These are phyloP conservation scores for Penicillium paxilli DNA, from an alignment of 495 filamentous ascomycete genomes.

Conservation along the genomic window DNA sequence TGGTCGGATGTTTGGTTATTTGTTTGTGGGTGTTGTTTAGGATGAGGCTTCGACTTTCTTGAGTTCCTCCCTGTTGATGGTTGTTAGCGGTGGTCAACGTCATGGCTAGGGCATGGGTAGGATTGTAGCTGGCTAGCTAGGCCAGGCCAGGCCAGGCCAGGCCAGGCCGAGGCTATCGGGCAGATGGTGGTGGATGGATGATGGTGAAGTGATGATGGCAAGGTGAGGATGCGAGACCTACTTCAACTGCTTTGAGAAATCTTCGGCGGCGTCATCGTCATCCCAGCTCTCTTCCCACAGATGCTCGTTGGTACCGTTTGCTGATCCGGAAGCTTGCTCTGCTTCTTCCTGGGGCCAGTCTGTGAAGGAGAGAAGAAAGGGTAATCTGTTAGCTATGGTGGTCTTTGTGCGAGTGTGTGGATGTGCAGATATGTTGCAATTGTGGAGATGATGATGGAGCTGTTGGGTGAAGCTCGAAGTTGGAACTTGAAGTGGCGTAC, in stretches of 20 bases:
- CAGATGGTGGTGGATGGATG: too few species aligned
- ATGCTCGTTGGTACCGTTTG: slow-evolving; percentile 64
- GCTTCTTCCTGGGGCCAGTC: slow-evolving; percentile 89
- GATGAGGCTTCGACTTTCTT: slow-evolving; percentile 79
- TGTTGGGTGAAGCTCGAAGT: neutral
- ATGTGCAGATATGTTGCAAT: neutral
- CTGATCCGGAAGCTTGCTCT: slow-evolving; percentile 63
- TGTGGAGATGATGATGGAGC: neutral
- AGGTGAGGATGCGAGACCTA: too few species aligned
- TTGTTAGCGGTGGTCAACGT: slow-evolving; percentile 8
- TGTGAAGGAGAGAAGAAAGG: slow-evolving; percentile 28
- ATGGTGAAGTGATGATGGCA: too few species aligned
- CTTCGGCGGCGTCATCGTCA: slow-evolving; percentile 95
- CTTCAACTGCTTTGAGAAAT: slow-evolving; percentile 95
- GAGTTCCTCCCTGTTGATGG: slow-evolving; percentile 74
- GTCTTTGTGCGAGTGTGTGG: neutral
- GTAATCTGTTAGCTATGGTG: neutral
- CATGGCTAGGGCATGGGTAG: neutral
- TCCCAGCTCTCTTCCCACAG: slow-evolving; percentile 99
- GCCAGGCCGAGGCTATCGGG: too few species aligned
- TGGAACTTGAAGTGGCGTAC: slow-evolving; percentile 44
- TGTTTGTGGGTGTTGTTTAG: slow-evolving; percentile 17
- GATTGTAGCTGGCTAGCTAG: too few species aligned
- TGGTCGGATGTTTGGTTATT: neutral
- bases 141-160: too few species aligned